Percentiles rank a stretch among this genome's conserved stretches.
These are phyloP conservation scores for Vachellia collinsii DNA, from an alignment of 306 rosid genomes.

Conservation along the genomic window DNA sequence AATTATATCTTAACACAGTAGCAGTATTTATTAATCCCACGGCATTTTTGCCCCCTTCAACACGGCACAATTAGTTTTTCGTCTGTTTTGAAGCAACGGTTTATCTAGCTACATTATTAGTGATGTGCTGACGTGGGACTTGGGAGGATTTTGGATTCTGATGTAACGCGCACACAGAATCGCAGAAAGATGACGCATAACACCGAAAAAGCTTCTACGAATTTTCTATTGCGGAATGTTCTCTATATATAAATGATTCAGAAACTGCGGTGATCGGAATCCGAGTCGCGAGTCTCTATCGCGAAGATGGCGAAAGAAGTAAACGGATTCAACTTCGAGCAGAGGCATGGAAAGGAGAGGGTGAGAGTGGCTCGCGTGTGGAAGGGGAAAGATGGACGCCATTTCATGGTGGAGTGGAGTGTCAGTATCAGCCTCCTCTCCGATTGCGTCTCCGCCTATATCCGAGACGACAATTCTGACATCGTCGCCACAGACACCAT, in stretches of 20 bases:
- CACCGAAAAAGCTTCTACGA: not conserved
- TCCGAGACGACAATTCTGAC: slow-evolving; percentile 71
- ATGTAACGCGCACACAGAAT: not conserved
- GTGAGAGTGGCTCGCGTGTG: slow-evolving; percentile 90
- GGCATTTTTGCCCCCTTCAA: no score
- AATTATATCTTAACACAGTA: no score
- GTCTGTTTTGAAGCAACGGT: no score
- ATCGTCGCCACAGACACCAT: slow-evolving; percentile 93
- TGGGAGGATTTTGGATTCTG: slow-evolving; percentile 3
- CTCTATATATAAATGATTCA: not conserved
- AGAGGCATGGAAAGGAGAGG: slow-evolving; percentile 82
- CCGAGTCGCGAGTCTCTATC: not conserved
- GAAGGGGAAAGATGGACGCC: slow-evolving; percentile 60
- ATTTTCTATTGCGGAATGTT: not conserved
- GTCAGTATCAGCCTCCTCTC: slow-evolving; percentile 76
- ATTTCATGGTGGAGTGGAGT: slow-evolving; percentile 84
- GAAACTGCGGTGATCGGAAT: not conserved
- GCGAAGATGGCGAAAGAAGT: slow-evolving; percentile 48
- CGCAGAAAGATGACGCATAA: not conserved
- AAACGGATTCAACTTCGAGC: slow-evolving; percentile 73
- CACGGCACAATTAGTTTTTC: no score
- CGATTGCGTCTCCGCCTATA: slow-evolving; percentile 70
- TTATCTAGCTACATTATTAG: no score
- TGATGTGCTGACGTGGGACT: slow-evolving; percentile 36
- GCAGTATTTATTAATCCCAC: no score